Conservation (phyloP, 2,329 filamentous ascomycete species). For the Penicillium sp. region DNA sequence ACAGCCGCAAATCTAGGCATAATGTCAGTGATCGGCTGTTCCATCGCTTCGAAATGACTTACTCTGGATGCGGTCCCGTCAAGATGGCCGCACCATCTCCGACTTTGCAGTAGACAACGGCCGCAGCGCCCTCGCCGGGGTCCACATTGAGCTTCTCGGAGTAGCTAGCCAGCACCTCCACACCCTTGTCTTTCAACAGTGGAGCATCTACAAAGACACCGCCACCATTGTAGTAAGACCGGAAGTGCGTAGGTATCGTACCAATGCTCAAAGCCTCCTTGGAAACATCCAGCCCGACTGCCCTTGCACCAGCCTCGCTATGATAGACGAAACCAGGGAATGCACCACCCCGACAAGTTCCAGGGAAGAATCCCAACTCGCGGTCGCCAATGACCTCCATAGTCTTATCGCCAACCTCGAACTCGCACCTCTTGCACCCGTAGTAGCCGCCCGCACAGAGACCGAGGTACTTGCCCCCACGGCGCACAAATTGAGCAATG, state of each 20-base stretch:
- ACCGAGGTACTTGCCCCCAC: slow-evolving; percentile 84
- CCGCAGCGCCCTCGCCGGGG: slow-evolving; percentile 73
- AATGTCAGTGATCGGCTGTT: slow-evolving; percentile 26
- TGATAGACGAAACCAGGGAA: slow-evolving; percentile 90
- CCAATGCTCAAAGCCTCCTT: slow-evolving; percentile 63
- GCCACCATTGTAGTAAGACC: slow-evolving; percentile 91
- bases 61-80: slow-evolving; percentile 93
- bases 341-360: slow-evolving; percentile 81
- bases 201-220: slow-evolving; percentile 87
- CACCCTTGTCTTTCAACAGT: slow-evolving; percentile 64
- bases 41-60: slow-evolving; percentile 41
- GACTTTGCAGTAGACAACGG: slow-evolving; percentile 81
- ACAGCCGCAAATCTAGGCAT: slow-evolving; percentile 74
- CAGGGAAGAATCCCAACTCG: slow-evolving; percentile 88
- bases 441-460: slow-evolving; percentile 97
- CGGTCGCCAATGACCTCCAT: slow-evolving; percentile 86
- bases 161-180: slow-evolving; percentile 85
- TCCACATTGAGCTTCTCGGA: slow-evolving; percentile 76
- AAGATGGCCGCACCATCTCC: slow-evolving; percentile 80
- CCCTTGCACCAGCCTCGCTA: slow-evolving; percentile 82
- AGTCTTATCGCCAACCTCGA: slow-evolving; percentile 80
- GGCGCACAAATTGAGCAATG: slow-evolving; percentile 83
- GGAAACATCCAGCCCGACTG: slow-evolving; percentile 69
- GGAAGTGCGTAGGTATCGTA: slow-evolving; percentile 66
- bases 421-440: slow-evolving; percentile 80